Percentiles rank a stretch among this genome's conserved stretches.
Conservation (phyloP, 768 basidiomycete genomes). For the Tulasnella sp. region DNA sequence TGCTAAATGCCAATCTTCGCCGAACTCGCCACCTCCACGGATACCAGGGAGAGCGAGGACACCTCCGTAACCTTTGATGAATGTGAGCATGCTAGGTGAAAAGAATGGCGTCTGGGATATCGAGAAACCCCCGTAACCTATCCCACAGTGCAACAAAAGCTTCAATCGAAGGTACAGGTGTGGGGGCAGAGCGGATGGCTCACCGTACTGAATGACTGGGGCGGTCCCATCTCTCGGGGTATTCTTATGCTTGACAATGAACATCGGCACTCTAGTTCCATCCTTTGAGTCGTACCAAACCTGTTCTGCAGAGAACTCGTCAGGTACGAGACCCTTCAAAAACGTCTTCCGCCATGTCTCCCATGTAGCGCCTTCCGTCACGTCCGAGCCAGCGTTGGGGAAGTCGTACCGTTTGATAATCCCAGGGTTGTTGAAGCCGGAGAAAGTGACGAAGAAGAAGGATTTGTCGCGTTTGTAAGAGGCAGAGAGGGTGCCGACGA, state of each 20-base stretch:
- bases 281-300: conserved; percentile 74
- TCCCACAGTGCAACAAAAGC: background rate
- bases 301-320: conserved; percentile 62
- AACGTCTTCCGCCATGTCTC: conserved; percentile 45
- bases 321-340: conserved; percentile 48
- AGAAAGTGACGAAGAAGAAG: conserved; percentile 53
- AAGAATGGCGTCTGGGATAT: conserved; percentile 64
- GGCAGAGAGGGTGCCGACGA: conserved; percentile 54
- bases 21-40: conserved; percentile 66
- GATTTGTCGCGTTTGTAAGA: conserved; percentile 37
- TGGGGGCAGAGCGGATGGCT: background rate
- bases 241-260: conserved; percentile 63
- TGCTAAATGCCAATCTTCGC: conserved; percentile 73
- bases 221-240: conserved; percentile 64
- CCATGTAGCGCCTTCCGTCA: conserved; percentile 39
- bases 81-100: conserved; percentile 57
- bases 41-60: conserved; percentile 41
- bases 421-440: conserved; percentile 62
- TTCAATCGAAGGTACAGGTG: too few relatives aligned
- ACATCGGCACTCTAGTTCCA: conserved; percentile 76
- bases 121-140: conserved; percentile 75
- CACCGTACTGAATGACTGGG: conserved; percentile 67
- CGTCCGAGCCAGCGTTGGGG: conserved; percentile 20
- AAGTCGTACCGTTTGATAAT: conserved; percentile 57
- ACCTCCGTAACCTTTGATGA: conserved; percentile 58